Percentiles rank a stretch among this genome's conserved stretches.
phyloP scores from a whole-genome alignment of 371 early-diverging fungal genomes.

The Lichtheimia ramosa region DNA sequence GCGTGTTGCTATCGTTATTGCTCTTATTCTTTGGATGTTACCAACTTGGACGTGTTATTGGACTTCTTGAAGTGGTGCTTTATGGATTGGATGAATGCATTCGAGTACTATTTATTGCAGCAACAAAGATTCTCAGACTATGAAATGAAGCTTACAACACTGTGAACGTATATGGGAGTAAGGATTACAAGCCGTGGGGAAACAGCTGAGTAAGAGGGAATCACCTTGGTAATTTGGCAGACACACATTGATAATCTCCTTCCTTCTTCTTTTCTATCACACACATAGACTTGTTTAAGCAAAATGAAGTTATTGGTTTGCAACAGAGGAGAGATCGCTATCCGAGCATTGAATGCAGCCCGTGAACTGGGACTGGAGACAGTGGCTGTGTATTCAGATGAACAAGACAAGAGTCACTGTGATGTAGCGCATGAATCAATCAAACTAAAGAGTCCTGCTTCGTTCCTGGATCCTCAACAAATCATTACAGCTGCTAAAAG shows the following conservation, averaged over 20 bases:
- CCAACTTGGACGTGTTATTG: slow-evolving; percentile 7
- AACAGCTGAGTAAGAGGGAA: slow-evolving; percentile 13
- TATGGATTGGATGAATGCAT: slow-evolving; percentile 8
- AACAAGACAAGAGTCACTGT: slow-evolving; percentile 37
- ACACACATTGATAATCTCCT: neutral
- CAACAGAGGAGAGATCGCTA: slow-evolving; percentile 50
- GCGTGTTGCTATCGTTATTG: neutral
- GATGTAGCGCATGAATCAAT: slow-evolving; percentile 20
- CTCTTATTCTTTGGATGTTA: slow-evolving; percentile 12
- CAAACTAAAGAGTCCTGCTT: slow-evolving; percentile 19
- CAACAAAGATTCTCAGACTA: no score
- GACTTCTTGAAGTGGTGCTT: slow-evolving; percentile 4
- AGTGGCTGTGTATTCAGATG: slow-evolving; percentile 35
- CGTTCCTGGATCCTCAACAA: slow-evolving; percentile 28
- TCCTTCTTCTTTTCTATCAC: neutral
- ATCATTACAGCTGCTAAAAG: slow-evolving; percentile 35
- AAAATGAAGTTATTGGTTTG: slow-evolving; percentile 33
- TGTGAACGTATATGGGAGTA: no score
- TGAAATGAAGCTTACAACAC: no score
- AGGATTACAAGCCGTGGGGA: neutral
- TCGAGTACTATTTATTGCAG: neutral
- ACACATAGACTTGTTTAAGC: neutral
- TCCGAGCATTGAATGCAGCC: slow-evolving; percentile 36
- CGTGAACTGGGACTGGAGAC: slow-evolving; percentile 35
- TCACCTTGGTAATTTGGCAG: slow-evolving; percentile 6